Percentiles rank a stretch among this genome's conserved stretches.
These are phyloP conservation scores for Hypomyces perniciosus DNA, from an alignment of 2,329 filamentous ascomycete genomes.

Conservation along the genomic window DNA sequence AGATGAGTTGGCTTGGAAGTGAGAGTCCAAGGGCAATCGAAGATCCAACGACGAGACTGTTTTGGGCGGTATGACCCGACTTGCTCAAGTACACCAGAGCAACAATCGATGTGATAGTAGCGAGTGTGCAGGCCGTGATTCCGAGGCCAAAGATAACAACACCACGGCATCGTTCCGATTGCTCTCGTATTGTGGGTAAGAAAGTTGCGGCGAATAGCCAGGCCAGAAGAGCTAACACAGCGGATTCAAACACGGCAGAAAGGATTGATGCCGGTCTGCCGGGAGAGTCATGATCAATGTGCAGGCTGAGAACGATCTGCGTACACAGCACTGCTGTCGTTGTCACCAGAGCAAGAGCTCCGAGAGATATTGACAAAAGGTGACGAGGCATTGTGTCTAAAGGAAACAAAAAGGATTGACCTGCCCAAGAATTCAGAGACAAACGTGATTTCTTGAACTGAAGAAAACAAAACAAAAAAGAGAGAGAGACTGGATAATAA, in stretches of 20 bases:
- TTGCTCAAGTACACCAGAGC: slow-evolving; percentile 35
- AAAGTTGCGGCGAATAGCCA: slow-evolving; percentile 31
- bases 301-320: slow-evolving; percentile 14
- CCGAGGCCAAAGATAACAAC: slow-evolving; percentile 22
- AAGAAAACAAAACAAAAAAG: neutral
- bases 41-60: slow-evolving; percentile 36
- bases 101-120: slow-evolving; percentile 39
- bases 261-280: slow-evolving; percentile 18
- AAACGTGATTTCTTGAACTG: neutral
- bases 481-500: neutral
- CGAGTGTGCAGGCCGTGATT: slow-evolving; percentile 37
- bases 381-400: slow-evolving; percentile 5
- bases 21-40: slow-evolving; percentile 41
- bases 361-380: slow-evolving; percentile 1
- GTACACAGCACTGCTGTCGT: slow-evolving; percentile 16
- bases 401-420: neutral
- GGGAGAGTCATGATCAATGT: slow-evolving; percentile 6
- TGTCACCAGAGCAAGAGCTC: slow-evolving; percentile 16
- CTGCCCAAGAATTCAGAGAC: neutral
- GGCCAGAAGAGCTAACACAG: slow-evolving; percentile 20
- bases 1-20: slow-evolving; percentile 43
- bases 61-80: slow-evolving; percentile 9
- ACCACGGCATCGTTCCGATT: slow-evolving; percentile 20
- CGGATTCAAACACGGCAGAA: slow-evolving; percentile 24
- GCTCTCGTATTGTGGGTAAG: slow-evolving; percentile 17